phyloP scores from a whole-genome alignment of 208 protist genomes.

The Leptomonas pyrrhocoris region DNA sequence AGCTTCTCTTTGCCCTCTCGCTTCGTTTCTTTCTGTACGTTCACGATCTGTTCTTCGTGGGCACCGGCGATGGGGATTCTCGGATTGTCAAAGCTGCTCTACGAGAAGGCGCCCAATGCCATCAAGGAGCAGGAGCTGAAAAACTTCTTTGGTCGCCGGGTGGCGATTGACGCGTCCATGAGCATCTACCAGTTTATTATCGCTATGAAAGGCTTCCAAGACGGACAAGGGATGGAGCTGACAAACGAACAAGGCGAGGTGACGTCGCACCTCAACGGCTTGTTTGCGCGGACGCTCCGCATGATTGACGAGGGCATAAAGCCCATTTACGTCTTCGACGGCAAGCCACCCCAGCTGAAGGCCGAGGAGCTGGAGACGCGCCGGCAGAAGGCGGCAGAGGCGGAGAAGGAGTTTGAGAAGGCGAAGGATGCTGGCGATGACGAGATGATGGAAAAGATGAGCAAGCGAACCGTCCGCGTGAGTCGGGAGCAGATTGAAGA shows the following conservation, averaged over 20 bases:
- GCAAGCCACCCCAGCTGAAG: constrained; percentile 98
- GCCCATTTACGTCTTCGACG: constrained; percentile 99
- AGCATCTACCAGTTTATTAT: constrained; percentile 99
- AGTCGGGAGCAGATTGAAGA: constrained; percentile 97
- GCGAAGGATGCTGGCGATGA: constrained; percentile 88
- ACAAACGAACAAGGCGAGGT: constrained; percentile 97
- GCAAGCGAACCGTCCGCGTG: constrained; percentile 94
- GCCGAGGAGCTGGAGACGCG: constrained; percentile 92
- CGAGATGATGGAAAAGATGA: constrained; percentile 95
- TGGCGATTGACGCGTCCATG: constrained; percentile 99
- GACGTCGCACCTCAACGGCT: constrained; percentile 97
- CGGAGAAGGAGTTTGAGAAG: constrained; percentile 91
- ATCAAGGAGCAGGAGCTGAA: constrained; percentile 96
- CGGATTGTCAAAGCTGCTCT: constrained; percentile 96
- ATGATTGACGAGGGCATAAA: constrained; percentile 99
- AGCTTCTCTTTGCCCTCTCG: too few species aligned
- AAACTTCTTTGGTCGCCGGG: constrained; percentile 96
- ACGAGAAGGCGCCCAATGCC: constrained; percentile 90
- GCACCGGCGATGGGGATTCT: constrained; percentile 95
- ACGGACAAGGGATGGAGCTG: constrained; percentile 91
- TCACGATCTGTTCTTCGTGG: not conserved
- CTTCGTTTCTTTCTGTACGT: not conserved
- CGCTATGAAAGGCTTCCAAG: constrained; percentile 91
- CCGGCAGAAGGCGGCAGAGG: constrained; percentile 92
- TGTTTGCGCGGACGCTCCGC: constrained; percentile 97